Conservation (phyloP, 148 eudicot genomes). For the Chenopodium formosanum region DNA sequence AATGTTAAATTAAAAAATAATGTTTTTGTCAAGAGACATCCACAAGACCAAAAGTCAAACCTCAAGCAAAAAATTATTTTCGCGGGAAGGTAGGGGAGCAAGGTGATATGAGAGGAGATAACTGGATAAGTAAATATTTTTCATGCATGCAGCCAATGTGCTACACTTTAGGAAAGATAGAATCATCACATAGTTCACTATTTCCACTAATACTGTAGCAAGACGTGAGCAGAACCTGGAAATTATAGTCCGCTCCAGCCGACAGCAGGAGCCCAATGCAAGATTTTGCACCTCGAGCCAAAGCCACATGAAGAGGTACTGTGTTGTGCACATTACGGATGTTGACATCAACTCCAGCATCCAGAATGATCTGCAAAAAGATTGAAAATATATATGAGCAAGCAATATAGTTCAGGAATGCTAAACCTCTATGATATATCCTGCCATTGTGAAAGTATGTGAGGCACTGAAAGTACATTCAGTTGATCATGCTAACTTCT, state of each 20-base stretch:
- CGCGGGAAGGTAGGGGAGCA: neutral
- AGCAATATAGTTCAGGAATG: neutral
- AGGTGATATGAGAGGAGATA: neutral
- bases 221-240: conserved; percentile 55
- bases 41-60: neutral
- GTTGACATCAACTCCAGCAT: conserved; percentile 96
- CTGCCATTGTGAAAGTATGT: neutral
- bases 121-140: neutral
- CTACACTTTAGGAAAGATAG: neutral
- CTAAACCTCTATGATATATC: neutral
- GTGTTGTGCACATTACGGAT: conserved; percentile 78
- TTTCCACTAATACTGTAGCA: conserved; percentile 9
- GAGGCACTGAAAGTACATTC: neutral
- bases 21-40: neutral
- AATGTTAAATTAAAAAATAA: neutral
- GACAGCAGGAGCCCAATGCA: conserved; percentile 89
- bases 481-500: neutral
- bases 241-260: conserved; percentile 89
- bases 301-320: conserved; percentile 91
- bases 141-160: neutral
- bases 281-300: conserved; percentile 97
- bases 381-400: conserved; percentile 6
- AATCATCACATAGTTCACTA: neutral
- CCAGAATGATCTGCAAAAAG: conserved; percentile 68
- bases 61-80: neutral